Evolutionary conservation across 768 basidiomycete genomes (phyloP), one percentile per base, ranked within the genome.

Genomic region (Pseudohyphozyma bogoriensis): DNA sequence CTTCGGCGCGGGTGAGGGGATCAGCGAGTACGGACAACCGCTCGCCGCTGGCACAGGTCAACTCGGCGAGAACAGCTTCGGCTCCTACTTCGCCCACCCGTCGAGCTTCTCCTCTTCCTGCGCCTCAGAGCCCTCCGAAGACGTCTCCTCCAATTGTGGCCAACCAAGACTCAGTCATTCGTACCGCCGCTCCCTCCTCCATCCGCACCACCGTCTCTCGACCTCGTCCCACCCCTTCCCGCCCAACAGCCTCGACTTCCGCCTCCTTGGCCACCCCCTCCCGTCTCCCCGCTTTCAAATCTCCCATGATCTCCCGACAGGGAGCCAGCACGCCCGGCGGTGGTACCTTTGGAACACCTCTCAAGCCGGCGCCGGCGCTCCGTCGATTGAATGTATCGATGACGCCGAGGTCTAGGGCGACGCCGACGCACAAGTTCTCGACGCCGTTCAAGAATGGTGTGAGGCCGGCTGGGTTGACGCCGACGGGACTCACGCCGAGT

Each of bases 361-460:
- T 24, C 42, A 32, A 56, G 39, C n/a, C 57, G 37, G 20, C 51
- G 49, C 28, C 60, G 39, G 15, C 44, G 13, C 35, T 54, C 10
- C 55, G 59, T 0, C 62, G 67, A 3, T 50, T 66, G 20, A 66
- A 68, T 35, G 45, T 70, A 39, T 60, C 62, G 22, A 68, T 70
- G 64, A 62, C 62, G 3, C 66, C 64, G 8, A 33, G n/a, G n/a
- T 50, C 18, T n/a, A 40, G 32, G 49, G n/a, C 40, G 32, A 33
- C 56, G 33, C 51, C 55, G 42, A 50, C 28, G 44, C 33, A 46
- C 33, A 66, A 63, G 55, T 70, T 70, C 54, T 49, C 46, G 37
- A 63, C 69, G 50, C 69, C 69, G 20, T 70, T 69, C 60, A 66
- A 64, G 37, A 60, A 55, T 18, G 69, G 69, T 15, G 50, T 57